Conservation (phyloP, 352 stramenopile species). For the Pythium aphanidermatum region DNA sequence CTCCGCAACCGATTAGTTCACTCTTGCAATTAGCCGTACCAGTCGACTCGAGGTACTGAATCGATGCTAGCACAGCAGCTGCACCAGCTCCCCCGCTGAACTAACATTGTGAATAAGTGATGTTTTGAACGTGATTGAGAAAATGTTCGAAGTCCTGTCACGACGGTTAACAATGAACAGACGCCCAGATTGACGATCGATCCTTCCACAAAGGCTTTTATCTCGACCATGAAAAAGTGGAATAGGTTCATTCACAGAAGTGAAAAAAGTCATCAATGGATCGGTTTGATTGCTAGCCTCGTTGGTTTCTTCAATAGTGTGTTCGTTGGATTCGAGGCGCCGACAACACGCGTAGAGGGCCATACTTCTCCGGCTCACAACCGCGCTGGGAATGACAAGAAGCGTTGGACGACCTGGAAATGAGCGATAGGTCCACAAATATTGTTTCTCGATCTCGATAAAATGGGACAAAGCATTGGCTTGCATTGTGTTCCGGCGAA, state of each 20-base stretch:
- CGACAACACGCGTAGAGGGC: constrained; percentile 36
- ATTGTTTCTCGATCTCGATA: constrained; percentile 37
- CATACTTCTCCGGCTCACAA: constrained; percentile 29
- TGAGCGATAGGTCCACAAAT: constrained; percentile 37
- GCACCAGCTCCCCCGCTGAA: constrained; percentile 27
- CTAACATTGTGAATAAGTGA: constrained; percentile 36
- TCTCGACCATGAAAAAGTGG: constrained; percentile 17
- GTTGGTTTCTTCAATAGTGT: constrained; percentile 1
- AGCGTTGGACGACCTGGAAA: constrained; percentile 28
- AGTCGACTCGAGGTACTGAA: constrained; percentile 3
- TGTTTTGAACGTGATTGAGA: constrained; percentile 33
- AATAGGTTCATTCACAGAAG: constrained; percentile 29
- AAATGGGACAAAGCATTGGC: constrained; percentile 22
- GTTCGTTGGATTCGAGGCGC: constrained; percentile 19
- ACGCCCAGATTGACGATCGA: constrained; percentile 35
- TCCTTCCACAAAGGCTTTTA: constrained; percentile 23
- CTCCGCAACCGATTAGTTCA: constrained; percentile 6
- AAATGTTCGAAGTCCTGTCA: constrained; percentile 5
- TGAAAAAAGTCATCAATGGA: constrained; percentile 36
- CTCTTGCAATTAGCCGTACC: constrained; percentile 18
- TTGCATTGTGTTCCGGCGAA: constrained; percentile 25
- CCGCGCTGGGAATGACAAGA: constrained; percentile 32
- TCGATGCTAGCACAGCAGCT: constrained; percentile 17
- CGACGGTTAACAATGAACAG: constrained; percentile 35
- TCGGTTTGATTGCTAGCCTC: neutral